Conservation (phyloP, 257 asterid species). For the Nicotiana paniculata region DNA sequence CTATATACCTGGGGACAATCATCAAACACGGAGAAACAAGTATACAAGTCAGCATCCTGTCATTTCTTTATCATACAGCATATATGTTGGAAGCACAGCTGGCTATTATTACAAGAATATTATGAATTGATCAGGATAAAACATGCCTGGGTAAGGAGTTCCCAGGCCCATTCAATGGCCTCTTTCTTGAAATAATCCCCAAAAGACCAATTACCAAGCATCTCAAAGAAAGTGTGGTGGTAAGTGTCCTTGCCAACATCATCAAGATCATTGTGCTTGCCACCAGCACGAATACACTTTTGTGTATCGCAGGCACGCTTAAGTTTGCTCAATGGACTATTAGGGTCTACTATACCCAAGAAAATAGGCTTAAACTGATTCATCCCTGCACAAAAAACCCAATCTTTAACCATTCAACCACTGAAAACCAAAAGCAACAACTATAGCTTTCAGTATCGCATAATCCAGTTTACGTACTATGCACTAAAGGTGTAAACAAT, state of each 20-base stretch:
- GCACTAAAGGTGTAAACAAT: too few relatives aligned
- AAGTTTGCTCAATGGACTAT: constrained; percentile 75
- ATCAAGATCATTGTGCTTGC: constrained; percentile 94
- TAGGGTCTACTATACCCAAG: constrained; percentile 86
- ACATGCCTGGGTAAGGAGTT: constrained; percentile 81
- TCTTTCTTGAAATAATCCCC: constrained; percentile 87
- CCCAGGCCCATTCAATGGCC: constrained; percentile 95
- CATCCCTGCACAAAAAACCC: constrained; percentile 50
- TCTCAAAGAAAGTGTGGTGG: constrained; percentile 97
- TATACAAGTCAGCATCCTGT: not conserved
- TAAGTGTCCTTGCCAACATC: constrained; percentile 99
- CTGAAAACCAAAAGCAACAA: not conserved
- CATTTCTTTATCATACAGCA: not conserved
- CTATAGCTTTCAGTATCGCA: not conserved
- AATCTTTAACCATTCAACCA: not conserved
- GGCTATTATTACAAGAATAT: not conserved
- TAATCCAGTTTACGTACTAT: too few relatives aligned
- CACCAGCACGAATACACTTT: constrained; percentile 98
- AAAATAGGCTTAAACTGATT: constrained; percentile 97
- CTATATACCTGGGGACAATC: constrained; percentile 44
- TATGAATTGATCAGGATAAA: not conserved
- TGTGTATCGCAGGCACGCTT: constrained; percentile 95
- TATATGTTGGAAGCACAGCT: not conserved
- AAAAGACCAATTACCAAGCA: constrained; percentile 99
- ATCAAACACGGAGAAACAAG: not conserved